phyloP scores from a whole-genome alignment of 768 basidiomycete species.

The Kwoniella sp. region DNA sequence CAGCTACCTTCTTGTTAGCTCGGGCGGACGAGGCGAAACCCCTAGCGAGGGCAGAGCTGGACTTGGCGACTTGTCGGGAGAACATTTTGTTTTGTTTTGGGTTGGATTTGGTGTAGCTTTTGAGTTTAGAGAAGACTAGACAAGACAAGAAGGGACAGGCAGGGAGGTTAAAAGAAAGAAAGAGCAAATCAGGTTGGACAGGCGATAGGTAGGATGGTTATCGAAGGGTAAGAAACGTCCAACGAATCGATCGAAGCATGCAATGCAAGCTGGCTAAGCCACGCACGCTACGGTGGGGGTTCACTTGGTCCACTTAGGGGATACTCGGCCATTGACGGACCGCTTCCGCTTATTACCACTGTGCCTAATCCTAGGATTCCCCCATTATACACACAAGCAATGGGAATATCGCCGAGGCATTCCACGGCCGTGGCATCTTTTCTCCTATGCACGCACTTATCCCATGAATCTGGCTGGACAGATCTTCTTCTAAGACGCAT shows the following conservation, averaged over 20 bases:
- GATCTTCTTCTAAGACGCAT: too few relatives aligned
- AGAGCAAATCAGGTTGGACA: too few relatives aligned
- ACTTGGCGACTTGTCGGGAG: constrained; percentile 41
- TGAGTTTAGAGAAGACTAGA: not conserved
- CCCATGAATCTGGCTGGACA: too few relatives aligned
- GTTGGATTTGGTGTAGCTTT: not conserved
- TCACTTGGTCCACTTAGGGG: not conserved
- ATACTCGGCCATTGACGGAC: constrained; percentile 1
- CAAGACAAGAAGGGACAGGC: constrained; percentile 1
- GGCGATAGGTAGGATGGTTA: not conserved
- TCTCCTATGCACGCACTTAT: too few relatives aligned
- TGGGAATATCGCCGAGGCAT: not conserved
- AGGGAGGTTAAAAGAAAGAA: not conserved
- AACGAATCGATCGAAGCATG: not conserved
- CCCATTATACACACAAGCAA: not conserved
- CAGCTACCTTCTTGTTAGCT: constrained; percentile 58
- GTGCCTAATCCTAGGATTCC: too few relatives aligned
- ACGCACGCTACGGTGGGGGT: not conserved
- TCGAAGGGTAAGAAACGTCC: not conserved
- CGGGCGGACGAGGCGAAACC: constrained; percentile 55
- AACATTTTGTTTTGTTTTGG: constrained; percentile 46
- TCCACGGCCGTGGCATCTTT: not conserved
- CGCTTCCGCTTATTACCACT: constrained; percentile 5
- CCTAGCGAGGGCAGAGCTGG: constrained; percentile 40
- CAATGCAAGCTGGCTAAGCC: too few relatives aligned